Base-by-base conservation (phyloP, 768 basidiomycete species). In the Boletus reticuloceps region DNA sequence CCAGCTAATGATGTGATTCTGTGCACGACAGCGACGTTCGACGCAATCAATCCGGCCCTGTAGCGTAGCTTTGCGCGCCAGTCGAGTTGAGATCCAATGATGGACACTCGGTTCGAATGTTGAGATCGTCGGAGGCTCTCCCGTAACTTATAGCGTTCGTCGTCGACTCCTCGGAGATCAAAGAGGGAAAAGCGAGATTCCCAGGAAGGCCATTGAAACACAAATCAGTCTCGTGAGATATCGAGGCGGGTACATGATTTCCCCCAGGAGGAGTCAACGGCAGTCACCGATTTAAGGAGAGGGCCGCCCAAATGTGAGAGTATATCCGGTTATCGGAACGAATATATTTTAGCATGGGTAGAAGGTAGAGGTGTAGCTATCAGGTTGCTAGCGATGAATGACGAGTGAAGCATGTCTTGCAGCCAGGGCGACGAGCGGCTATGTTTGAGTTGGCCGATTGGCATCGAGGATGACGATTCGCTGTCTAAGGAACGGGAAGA, bases 111-210 rank as follows among this genome's bases (percentile, higher is more conserved):
- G 48, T 41, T 49, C 39, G 51, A 51, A 47, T 40, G 40, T 39
- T 55, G 58, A 25, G 48, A 67, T 59, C 54, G 47, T 54, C 55
- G 40, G 50, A 47, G 40, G 49, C 25, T 51, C 55, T 54, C 42
- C 59, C 50, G 53, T 49, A 36, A 45, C 36, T 58, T 39, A 56
- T 39, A 20, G 37, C 38, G 47, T 45, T 41, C 53, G 47, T 50
- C 55, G 56, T 43, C 16, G 57, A 58, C 54, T 67, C 66, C 66
- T 67, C 66, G 66, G 67, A 67, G 62, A 61, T 69, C 56, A 39
- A 59, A 50, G 58, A 50, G 31, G 44, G 48, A 37, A n/a, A 13
- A 54, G 27, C 14, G 37, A 42, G 37, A 51, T 56, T 59, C 52
- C 62, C 54, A 54, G 51, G 42, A 56, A 43, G 39, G 61, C 32